Evolutionary conservation across 75 land plant species (phyloP).

Genomic region (Azolla pinnata): DNA sequence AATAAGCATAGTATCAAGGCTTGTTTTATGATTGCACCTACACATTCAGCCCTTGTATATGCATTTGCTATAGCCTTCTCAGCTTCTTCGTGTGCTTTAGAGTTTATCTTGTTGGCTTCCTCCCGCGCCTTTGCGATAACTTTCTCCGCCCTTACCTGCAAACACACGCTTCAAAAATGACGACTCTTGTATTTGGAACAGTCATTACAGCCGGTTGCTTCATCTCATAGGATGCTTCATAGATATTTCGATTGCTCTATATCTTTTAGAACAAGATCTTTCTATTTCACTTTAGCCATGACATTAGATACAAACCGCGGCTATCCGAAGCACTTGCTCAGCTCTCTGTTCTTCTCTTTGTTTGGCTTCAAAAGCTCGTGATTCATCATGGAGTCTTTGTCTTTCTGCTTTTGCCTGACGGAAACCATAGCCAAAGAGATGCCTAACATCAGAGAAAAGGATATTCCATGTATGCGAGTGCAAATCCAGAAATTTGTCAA

Average conservation of each 20-base stretch:
- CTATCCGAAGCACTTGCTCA: slow-evolving; percentile 18
- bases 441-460: neutral
- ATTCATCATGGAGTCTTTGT: slow-evolving; percentile 26
- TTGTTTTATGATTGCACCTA: too few relatives aligned
- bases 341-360: slow-evolving; percentile 28
- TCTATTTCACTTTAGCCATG: too few relatives aligned
- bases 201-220: too few relatives aligned
- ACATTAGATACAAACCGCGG: slow-evolving; percentile 17
- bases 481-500: too few relatives aligned
- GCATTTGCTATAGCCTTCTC: slow-evolving; percentile 42
- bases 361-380: slow-evolving; percentile 19
- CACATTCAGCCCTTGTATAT: slow-evolving; percentile 34
- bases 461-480: neutral
- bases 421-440: neutral
- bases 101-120: slow-evolving; percentile 23
- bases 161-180: too few relatives aligned
- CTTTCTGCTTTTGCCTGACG: slow-evolving; percentile 34
- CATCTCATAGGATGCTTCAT: too few relatives aligned
- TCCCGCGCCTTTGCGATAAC: slow-evolving; percentile 27
- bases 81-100: slow-evolving; percentile 31
- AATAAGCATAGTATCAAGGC: too few relatives aligned
- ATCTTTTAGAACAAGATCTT: neutral
- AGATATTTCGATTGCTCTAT: too few relatives aligned
- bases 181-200: too few relatives aligned
- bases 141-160: slow-evolving; percentile 36